Base-by-base conservation (phyloP, 805 yeast genomes). In the Phaffomyces opuntiae region DNA sequence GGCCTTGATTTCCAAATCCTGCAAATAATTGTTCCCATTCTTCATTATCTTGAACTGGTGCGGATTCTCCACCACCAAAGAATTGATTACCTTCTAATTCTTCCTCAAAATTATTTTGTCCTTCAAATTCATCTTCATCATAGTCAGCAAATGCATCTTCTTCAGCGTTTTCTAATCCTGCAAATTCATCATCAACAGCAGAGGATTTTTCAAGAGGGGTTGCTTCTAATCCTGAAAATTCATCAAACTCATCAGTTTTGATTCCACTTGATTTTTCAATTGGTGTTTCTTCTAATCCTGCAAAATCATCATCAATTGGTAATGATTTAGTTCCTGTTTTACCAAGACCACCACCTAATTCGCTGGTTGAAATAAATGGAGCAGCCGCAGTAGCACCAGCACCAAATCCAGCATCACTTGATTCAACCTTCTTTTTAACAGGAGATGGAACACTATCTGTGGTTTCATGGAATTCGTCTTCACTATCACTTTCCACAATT, bases 21-120 rank as follows among this genome's bases (percentile, higher is more conserved):
- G 95, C 91, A 68, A 89, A 89, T 25, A 89, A 74, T 66, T 87
- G 90, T 58, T 89, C 96, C 97, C 97, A 89, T 62, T 89, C 97
- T 57, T 87, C 95, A 29, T 64, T 67, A 48, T 57, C 64, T 49
- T 56, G n/a, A 17, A 9, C n/a, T 32, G 45, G 41, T 32, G 25
- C n/a, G 5, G 16, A 33, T 4, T 42, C 51, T 5, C 53, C 64
- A 19, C 58, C 47, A 36, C 61, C 65, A 33, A 49, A 51, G 53
- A 54, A 52, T 1, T 53, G 42, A 7, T 54, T 44, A 7, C 48
- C 60, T 25, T 59, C 63, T 9, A 53, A 38, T 9, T 53, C 56
- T 14, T 53, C 54, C 24, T 47, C 49, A 33, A 54, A 49, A 34
- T 53, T 49, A 25, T 39, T 43, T 12, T 43, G 57, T 34, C 53